A percentile compares a stretch with the other conserved stretches of the same genome.
These are phyloP conservation scores for Glebionis coronaria DNA, from an alignment of 129 eudicot genomes.

Conservation along the genomic window DNA sequence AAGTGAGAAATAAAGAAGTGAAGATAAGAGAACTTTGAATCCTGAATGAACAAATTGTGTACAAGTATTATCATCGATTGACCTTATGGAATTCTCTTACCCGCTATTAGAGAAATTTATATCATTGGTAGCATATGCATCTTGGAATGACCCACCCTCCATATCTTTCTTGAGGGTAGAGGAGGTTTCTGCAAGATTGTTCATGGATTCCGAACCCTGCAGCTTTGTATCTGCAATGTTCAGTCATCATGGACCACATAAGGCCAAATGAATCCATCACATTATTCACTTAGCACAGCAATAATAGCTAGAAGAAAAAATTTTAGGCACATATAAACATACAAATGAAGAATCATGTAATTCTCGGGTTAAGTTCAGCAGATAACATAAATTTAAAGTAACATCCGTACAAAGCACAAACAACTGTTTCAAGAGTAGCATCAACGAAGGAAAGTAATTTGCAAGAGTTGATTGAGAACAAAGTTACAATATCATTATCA, in stretches of 20 bases:
- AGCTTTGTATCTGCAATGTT: slow-evolving; percentile 76
- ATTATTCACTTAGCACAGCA: not conserved
- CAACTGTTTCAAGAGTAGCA: slow-evolving; percentile 29
- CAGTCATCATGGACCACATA: slow-evolving; percentile 42
- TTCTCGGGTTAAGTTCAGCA: slow-evolving; percentile 19
- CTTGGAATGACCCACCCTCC: slow-evolving; percentile 38
- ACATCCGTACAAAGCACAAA: slow-evolving; percentile 36
- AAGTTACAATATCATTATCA: slow-evolving; percentile 28
- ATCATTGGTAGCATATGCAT: slow-evolving; percentile 43
- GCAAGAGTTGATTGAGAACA: slow-evolving; percentile 19
- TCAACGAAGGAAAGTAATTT: slow-evolving; percentile 23
- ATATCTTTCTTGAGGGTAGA: slow-evolving; percentile 24
- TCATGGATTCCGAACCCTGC: slow-evolving; percentile 48
- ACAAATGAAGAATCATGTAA: slow-evolving; percentile 8
- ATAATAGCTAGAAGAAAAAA: slow-evolving; percentile 20
- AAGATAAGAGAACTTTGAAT: slow-evolving; percentile 10
- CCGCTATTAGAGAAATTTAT: slow-evolving; percentile 50
- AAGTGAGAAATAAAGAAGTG: not conserved
- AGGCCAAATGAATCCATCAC: slow-evolving; percentile 30
- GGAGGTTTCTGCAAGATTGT: slow-evolving; percentile 36
- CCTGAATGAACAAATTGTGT: slow-evolving; percentile 2
- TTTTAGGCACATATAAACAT: slow-evolving; percentile 10
- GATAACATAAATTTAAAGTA: slow-evolving; percentile 22
- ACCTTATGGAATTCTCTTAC: slow-evolving; percentile 44
- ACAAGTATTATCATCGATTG: slow-evolving; percentile 5